These are phyloP conservation scores for Chloropicon primus DNA, from an alignment of 139 green algal genomes.

Conservation along the genomic window DNA sequence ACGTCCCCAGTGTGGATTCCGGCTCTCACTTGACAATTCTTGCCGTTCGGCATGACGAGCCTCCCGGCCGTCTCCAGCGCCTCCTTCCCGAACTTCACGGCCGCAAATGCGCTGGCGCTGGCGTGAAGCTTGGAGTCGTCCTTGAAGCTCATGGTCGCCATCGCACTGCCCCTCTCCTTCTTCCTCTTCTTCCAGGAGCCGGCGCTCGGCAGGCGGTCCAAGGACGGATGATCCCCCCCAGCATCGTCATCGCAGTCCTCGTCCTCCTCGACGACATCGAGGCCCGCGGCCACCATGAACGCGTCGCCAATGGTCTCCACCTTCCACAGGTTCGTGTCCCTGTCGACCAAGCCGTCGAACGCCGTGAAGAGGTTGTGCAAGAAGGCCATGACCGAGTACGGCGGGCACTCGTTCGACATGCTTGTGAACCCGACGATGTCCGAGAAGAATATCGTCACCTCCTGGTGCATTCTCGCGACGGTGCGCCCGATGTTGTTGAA, in stretches of 20 bases:
- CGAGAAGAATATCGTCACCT: not conserved
- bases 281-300: not conserved
- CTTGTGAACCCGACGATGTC: not conserved
- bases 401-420: not conserved
- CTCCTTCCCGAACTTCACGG: not conserved
- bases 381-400: not conserved
- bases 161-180: not conserved
- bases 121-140: too few relatives aligned
- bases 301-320: not conserved
- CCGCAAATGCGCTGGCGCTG: too few relatives aligned
- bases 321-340: not conserved
- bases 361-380: not conserved
- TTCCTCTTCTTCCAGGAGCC: too few relatives aligned
- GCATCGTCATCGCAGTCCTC: too few relatives aligned
- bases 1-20: not conserved
- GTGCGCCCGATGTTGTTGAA: too few relatives aligned
- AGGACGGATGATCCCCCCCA: too few relatives aligned
- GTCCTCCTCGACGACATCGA: too few relatives aligned
- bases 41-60: not conserved
- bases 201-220: too few relatives aligned
- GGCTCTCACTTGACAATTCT: not conserved
- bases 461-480: too few relatives aligned
- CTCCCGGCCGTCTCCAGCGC: not conserved
- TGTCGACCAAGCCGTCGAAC: not conserved
- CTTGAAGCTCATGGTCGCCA: too few relatives aligned